A percentile compares a stretch with the other conserved stretches of the same genome.
These are phyloP conservation scores for Salix dunnii DNA, from an alignment of 345 rosid genomes.

Conservation along the genomic window DNA sequence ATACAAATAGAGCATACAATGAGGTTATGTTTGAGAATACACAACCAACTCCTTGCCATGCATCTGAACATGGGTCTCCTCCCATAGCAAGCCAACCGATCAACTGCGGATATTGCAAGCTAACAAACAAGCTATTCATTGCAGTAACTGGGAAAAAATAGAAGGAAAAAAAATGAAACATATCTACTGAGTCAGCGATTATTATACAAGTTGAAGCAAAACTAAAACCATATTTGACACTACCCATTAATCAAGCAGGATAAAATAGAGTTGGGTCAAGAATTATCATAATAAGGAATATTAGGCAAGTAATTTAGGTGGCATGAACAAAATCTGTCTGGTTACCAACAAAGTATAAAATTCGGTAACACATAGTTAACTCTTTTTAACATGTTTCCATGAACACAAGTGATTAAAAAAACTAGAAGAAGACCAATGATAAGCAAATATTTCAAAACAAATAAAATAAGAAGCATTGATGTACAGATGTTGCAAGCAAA, in stretches of 20 bases:
- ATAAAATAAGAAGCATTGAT: not conserved
- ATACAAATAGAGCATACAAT: slow-evolving; percentile 46
- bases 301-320: not conserved
- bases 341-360: not conserved
- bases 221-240: not conserved
- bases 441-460: not conserved
- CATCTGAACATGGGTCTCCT: slow-evolving; percentile 91
- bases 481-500: not conserved
- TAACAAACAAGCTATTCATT: slow-evolving; percentile 55
- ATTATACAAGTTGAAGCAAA: not conserved
- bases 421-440: too few relatives aligned
- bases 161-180: not conserved
- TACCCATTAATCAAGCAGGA: too few relatives aligned
- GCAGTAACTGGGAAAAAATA: slow-evolving; percentile 51
- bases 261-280: not conserved
- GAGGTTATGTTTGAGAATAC: slow-evolving; percentile 71
- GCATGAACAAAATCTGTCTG: not conserved
- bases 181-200: too few relatives aligned
- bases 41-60: slow-evolving; percentile 85
- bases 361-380: not conserved
- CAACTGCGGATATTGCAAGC: slow-evolving; percentile 64
- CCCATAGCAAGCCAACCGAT: slow-evolving; percentile 66
- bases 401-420: not conserved
- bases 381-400: not conserved
- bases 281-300: not conserved